Evolutionary conservation across 75 land plant species (phyloP).

Genomic region (Isoetes taiwanensis): DNA sequence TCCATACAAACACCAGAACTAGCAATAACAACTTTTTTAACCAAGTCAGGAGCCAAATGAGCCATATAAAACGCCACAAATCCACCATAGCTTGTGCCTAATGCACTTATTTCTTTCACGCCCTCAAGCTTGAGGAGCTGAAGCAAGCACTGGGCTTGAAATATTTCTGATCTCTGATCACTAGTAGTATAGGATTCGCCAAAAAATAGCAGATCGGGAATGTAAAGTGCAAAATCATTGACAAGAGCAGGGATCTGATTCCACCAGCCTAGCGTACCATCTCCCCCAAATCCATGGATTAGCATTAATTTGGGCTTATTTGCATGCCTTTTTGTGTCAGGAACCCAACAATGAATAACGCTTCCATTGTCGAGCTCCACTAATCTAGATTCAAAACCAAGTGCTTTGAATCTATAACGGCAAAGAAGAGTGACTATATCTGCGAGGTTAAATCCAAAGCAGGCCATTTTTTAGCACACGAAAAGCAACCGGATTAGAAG

Average conservation of each 20-base stretch:
- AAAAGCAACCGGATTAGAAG: no score
- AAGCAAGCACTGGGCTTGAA: conserved; percentile 1
- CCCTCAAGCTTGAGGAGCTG: conserved; percentile 4
- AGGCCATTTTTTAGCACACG: no score
- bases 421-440: no score
- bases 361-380: not conserved
- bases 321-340: not conserved
- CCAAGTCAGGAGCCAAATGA: conserved; percentile 12
- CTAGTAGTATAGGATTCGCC: not conserved
- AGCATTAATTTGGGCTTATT: not conserved
- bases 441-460: no score
- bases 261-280: not conserved
- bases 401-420: no score
- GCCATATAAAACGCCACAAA: conserved; percentile 30
- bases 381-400: not conserved
- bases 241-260: not conserved
- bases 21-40: conserved; percentile 1
- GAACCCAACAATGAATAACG: not conserved
- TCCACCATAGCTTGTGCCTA: conserved; percentile 28
- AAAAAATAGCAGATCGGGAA: not conserved
- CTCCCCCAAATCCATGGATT: conserved; percentile 2
- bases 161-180: not conserved
- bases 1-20: conserved; percentile 7
- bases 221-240: not conserved
- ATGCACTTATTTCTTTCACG: conserved; percentile 7